Evolutionary conservation across 2,329 filamentous ascomycete species (phyloP), one percentile per base, ranked within the genome.

Genomic region (Aspergillus tubingensis): DNA sequence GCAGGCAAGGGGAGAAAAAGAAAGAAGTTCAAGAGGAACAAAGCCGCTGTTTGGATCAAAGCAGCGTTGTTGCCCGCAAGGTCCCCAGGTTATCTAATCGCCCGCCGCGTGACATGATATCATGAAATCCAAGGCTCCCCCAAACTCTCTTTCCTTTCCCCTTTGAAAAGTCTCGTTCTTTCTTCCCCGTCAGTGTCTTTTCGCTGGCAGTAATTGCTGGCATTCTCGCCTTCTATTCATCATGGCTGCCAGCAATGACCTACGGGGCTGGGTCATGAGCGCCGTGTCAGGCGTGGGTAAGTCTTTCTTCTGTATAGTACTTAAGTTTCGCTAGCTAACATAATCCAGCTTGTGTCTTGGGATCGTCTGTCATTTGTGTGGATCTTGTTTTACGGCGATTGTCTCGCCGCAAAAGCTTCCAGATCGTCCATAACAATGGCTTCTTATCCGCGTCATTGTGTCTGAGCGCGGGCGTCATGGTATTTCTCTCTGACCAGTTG

Each of bases 381-480:
- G 95, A 99, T 76, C 72, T 92, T 41, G 71, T 96, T 57, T 81
- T 96, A 53, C 88, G 88, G 59, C 82, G 84, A 54, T 81, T 96
- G 53, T 90, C 91, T 3, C 86, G 89, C 55, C 87, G 89, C 76
- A 86, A 83, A 69, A 83, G 88, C 72, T 99, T 98, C 75, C 86
- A 87, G 68, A 96, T 99, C 67, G 87, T 96, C 72, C 90, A 96
- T 64, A 97, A 91, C 78, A 94, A 91, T 79, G 82, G 82, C 21
- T 99, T 99, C 74, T 83, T 97, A 4, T 93, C 93, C 0, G 87
- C 88, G 21, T 97, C 94, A 0, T 79, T 98, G 62, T 96, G 93
- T 76, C 79, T 99, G 65, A 97, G 92, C 74, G 96, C 96, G 67
- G 94, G 95, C 47, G 93, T 98, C 49, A 96, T 99, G 92, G 93